Base-by-base conservation (phyloP, 768 basidiomycete genomes). In the Tricholoma furcatifolium region DNA sequence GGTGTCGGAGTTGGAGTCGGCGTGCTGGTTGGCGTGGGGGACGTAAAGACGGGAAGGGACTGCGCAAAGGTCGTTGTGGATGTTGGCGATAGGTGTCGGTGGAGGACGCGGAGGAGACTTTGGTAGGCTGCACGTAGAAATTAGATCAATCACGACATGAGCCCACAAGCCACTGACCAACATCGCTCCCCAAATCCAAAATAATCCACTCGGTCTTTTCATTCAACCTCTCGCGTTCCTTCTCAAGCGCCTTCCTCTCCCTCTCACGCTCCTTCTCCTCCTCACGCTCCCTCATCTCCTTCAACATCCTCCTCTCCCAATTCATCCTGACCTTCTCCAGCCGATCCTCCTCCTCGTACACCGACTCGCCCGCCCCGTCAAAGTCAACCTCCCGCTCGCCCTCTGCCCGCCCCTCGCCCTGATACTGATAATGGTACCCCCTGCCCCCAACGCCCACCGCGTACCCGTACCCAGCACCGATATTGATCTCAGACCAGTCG, bases 91-190 rank as follows among this genome's bases (percentile, higher is more conserved):
- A 69, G 63, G 17, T 77, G 72, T 3, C 80, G 73, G 56, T 83
- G 81, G 14, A 82, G 71, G 32, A 82, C 72, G 17, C 79, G 79
- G 2, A 81, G 69, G n/a, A 82, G 69, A 35, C 73, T 79, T 38
- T 69, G 67, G 62, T 72, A 78, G 3, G 79, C 79, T 83, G 55
- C 10, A 42, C 36, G 50, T 35, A 30, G 35, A 54, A 51, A 39
- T 23, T 43, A 46, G 5, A 34, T 41, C 20, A 40, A 36, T 20
- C 9, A 40, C 15, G 18, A 43, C 12, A 24, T 7, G 14, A 11
- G 43, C 35, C 14, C 31, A 31, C 21, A 49, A 51, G 21, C 40
- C 5, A 56, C 54, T 35, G 32, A 54, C 62, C 58, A 23, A 54
- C 18, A 10, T 63, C 62, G 21, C 38, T 55, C 2, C 76, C 73